Conservation (phyloP, 768 basidiomycete species). For the Postia placenta region DNA sequence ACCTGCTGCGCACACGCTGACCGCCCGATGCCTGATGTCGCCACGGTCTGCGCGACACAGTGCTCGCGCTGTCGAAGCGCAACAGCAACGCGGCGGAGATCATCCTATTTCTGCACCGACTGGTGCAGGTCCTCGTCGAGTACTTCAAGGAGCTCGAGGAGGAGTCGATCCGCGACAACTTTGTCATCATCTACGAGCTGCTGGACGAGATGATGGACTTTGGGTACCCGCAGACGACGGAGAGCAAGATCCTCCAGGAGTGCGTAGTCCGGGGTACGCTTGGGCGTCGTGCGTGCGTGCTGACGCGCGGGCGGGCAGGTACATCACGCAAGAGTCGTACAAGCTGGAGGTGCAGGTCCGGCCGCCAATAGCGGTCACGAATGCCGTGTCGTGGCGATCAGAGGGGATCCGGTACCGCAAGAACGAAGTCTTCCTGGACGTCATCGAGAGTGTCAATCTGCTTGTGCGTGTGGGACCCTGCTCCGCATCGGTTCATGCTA, state of each 20-base stretch:
- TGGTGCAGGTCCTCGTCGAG: conserved; percentile 88
- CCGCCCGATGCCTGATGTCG: too few relatives aligned
- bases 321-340: conserved; percentile 98
- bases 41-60: conserved; percentile 37
- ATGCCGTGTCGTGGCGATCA: conserved; percentile 97
- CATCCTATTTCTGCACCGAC: conserved; percentile 92
- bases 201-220: conserved; percentile 99
- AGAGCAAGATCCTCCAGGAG: conserved; percentile 99
- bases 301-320: conserved; percentile 36
- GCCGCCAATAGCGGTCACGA: conserved; percentile 95
- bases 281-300: background rate
- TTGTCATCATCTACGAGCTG: conserved; percentile 98
- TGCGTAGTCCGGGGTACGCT: conserved; percentile 36
- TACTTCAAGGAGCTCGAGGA: conserved; percentile 99
- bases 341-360: conserved; percentile 91
- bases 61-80: conserved; percentile 91
- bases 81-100: conserved; percentile 96
- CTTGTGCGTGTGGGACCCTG: conserved; percentile 46
- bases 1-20: too few relatives aligned
- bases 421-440: conserved; percentile 99
- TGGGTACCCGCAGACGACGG: conserved; percentile 97
- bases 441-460: conserved; percentile 95
- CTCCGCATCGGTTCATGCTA: background rate
- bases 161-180: conserved; percentile 98
- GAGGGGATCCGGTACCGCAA: conserved; percentile 97